Percentiles rank a stretch among this genome's conserved stretches.
phyloP scores from a whole-genome alignment of 805 yeast species.

The Tetrapisispora fleetii region DNA sequence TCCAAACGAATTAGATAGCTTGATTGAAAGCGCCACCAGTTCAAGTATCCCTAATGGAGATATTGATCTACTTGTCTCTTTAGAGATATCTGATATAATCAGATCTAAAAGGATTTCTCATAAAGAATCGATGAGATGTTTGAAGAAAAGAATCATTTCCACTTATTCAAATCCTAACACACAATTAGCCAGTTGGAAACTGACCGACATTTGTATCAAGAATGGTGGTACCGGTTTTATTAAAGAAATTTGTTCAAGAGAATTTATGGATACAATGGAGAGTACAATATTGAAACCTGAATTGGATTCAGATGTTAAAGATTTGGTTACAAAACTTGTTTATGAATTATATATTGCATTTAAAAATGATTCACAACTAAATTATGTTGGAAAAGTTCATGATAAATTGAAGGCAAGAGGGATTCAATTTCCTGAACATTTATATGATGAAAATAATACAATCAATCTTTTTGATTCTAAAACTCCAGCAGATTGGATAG shows the following conservation, averaged over 20 bases:
- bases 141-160: slow-evolving; percentile 60
- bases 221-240: slow-evolving; percentile 87
- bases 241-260: slow-evolving; percentile 68
- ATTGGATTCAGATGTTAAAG: slow-evolving; percentile 45
- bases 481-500: slow-evolving; percentile 97
- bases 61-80: slow-evolving; percentile 58
- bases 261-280: slow-evolving; percentile 73
- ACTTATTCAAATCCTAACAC: slow-evolving; percentile 65
- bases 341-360: slow-evolving; percentile 75
- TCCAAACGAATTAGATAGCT: slow-evolving; percentile 39
- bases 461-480: slow-evolving; percentile 67
- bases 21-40: slow-evolving; percentile 70
- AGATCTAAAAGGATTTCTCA: slow-evolving; percentile 72
- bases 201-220: slow-evolving; percentile 80
- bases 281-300: slow-evolving; percentile 31
- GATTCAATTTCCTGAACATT: slow-evolving; percentile 49
- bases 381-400: slow-evolving; percentile 55
- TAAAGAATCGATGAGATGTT: slow-evolving; percentile 73
- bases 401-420: slow-evolving; percentile 51
- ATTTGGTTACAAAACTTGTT: slow-evolving; percentile 49
- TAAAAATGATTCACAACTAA: slow-evolving; percentile 52
- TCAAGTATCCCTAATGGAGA: slow-evolving; percentile 91
- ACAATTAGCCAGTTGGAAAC: slow-evolving; percentile 61
- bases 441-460: slow-evolving; percentile 8
- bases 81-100: slow-evolving; percentile 81